Evolutionary conservation across 2,329 filamentous ascomycete species (phyloP).

Genomic region (Bertia moriformis): DNA sequence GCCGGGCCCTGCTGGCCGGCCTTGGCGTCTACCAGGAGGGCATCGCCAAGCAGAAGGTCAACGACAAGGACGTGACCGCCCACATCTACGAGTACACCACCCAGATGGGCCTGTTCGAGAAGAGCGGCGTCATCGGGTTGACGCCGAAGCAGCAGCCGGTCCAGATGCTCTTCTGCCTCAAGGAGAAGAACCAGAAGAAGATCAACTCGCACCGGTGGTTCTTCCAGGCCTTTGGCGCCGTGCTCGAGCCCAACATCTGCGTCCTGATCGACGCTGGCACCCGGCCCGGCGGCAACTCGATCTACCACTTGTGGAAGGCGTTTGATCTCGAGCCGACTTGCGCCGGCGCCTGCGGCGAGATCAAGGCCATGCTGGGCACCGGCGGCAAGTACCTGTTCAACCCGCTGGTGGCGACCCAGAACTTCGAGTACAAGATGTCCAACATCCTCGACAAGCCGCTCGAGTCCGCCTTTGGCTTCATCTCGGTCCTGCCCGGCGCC

Average conservation of each 20-base stretch:
- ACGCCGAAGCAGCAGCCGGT: slow-evolving; percentile 80
- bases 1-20: slow-evolving; percentile 74
- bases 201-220: slow-evolving; percentile 99
- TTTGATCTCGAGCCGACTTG: slow-evolving; percentile 97
- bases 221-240: slow-evolving; percentile 87
- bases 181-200: slow-evolving; percentile 99
- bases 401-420: slow-evolving; percentile 86
- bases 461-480: slow-evolving; percentile 95
- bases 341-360: slow-evolving; percentile 91
- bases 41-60: slow-evolving; percentile 96
- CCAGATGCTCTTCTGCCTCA: slow-evolving; percentile 93
- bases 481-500: slow-evolving; percentile 87
- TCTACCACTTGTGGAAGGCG: slow-evolving; percentile 96
- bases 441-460: slow-evolving; percentile 97
- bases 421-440: slow-evolving; percentile 99
- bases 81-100: slow-evolving; percentile 95
- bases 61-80: slow-evolving; percentile 86
- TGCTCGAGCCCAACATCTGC: slow-evolving; percentile 90
- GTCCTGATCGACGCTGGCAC: slow-evolving; percentile 93
- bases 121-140: slow-evolving; percentile 74
- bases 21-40: slow-evolving; percentile 97
- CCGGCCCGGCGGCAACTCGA: slow-evolving; percentile 80
- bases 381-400: slow-evolving; percentile 80
- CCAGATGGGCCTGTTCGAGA: slow-evolving; percentile 74
- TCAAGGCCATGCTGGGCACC: slow-evolving; percentile 88